phyloP scores from a whole-genome alignment of 768 basidiomycete species.

The Baorangia bicolor region DNA sequence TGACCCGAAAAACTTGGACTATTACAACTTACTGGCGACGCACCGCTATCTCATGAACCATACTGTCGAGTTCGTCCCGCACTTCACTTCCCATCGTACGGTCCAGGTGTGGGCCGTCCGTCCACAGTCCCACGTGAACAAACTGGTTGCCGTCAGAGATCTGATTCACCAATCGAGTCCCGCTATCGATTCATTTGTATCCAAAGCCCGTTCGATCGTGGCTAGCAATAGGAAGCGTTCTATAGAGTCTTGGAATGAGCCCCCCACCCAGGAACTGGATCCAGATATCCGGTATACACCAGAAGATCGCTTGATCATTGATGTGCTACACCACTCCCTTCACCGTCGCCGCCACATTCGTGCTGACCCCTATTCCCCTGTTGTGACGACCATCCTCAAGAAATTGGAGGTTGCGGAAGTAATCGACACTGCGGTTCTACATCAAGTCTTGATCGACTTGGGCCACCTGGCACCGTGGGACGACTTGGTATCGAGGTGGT shows the following conservation, averaged over 20 bases:
- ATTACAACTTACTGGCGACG: conserved; percentile 45
- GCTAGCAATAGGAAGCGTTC: conserved; percentile 30
- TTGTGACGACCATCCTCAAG: conserved; percentile 58
- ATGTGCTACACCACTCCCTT: conserved; percentile 56
- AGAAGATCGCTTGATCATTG: conserved; percentile 56
- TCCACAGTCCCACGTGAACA: conserved; percentile 54
- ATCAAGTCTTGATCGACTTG: conserved; percentile 59
- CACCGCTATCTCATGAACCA: conserved; percentile 67
- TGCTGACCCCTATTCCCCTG: conserved; percentile 57
- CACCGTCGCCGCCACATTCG: conserved; percentile 50
- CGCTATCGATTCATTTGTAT: conserved; percentile 47
- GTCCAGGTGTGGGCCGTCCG: conserved; percentile 61
- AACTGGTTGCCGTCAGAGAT: conserved; percentile 44
- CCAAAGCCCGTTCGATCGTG: conserved; percentile 49
- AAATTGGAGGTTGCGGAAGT: conserved; percentile 41
- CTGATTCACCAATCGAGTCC: conserved; percentile 46
- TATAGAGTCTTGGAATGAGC: conserved; percentile 29
- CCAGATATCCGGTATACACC: conserved; percentile 42
- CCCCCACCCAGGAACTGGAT: conserved; percentile 30
- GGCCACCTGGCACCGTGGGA: conserved; percentile 85
- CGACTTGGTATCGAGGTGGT: conserved; percentile 48
- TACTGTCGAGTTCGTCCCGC: conserved; percentile 51
- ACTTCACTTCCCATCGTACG: conserved; percentile 42
- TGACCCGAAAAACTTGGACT: conserved; percentile 20
- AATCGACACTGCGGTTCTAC: conserved; percentile 31